Base-by-base conservation (phyloP, 768 basidiomycete genomes). In the Rhodotorula taiwanensis region DNA sequence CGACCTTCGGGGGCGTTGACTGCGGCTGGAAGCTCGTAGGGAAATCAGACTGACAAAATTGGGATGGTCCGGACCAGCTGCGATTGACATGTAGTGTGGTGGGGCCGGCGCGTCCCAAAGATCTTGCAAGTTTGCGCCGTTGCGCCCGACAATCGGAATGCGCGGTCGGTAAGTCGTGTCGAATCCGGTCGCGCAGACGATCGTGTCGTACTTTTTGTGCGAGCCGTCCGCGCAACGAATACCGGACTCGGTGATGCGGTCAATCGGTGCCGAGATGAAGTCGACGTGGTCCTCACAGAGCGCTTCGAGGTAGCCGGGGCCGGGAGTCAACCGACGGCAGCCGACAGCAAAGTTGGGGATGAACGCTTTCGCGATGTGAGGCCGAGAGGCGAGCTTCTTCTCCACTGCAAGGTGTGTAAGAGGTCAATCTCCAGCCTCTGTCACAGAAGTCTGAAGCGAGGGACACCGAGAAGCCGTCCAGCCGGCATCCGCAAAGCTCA, bases 241-340 rank as follows among this genome's bases (percentile, higher is more conserved):
- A 3, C 85, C 85, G 3, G 73, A 80, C 21, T 78, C 76, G 1
- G 81, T 82, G 60, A 85, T 73, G 7, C 77, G 76, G 65, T 79
- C 79, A 70, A 86, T 86, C 13, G 74, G 52, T 1, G 27, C 6
- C 33, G 53, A 52, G 49, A 71, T 25, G 13, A 66, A 63, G 45
- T 59, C 64, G 50, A 66, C 85, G 70, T 86, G 85, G 65, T 83
- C 81, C 74, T 81, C 79, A 62, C 81, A 82, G 4, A 86, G 75
- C 0, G 85, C 82, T 67, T 86, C 83, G 36, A 86, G 78, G 71
- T 84, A 86, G 10, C 85, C 84, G 15, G 83, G 83, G 0, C 84
- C 85, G 3, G 84, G 83, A 0, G 85, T 86, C 52, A 85, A 74
- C n/a, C 85, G 78, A 31, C 84, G 78, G 74, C 84, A 86, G 8